phyloP scores from a whole-genome alignment of 768 basidiomycete genomes.

The Crepidotus variabilis region DNA sequence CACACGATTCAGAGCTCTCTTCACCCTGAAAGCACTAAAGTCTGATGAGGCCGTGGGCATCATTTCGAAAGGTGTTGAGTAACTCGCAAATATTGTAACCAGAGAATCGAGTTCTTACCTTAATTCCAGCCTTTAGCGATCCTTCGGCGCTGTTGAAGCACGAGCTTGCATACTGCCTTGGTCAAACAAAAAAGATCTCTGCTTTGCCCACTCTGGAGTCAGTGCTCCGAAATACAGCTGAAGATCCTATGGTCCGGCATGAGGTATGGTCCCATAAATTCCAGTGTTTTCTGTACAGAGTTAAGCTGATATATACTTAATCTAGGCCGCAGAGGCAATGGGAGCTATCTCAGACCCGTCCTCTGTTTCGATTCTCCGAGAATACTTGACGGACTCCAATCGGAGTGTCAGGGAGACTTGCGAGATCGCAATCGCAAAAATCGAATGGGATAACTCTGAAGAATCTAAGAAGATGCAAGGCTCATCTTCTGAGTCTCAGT shows the following conservation, averaged over 20 bases:
- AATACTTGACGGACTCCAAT: constrained; percentile 70
- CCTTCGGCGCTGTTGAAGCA: constrained; percentile 91
- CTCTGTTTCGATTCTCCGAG: constrained; percentile 65
- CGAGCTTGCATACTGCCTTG: constrained; percentile 95
- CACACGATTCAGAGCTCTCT: constrained; percentile 85
- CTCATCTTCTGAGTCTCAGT: constrained; percentile 18
- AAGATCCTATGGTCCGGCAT: constrained; percentile 97
- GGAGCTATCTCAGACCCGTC: constrained; percentile 78
- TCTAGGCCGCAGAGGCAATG: constrained; percentile 95
- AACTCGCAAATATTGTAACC: not conserved
- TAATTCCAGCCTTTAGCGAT: constrained; percentile 69
- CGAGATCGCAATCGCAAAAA: constrained; percentile 94
- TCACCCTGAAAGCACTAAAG: constrained; percentile 85
- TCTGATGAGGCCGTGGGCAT: constrained; percentile 76
- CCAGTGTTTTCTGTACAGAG: not conserved
- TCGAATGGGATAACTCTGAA: constrained; percentile 85
- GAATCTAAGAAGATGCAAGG: constrained; percentile 53
- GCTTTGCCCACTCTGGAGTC: constrained; percentile 79
- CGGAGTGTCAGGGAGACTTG: constrained; percentile 90
- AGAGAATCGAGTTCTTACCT: constrained; percentile 8
- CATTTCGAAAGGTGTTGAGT: constrained; percentile 70
- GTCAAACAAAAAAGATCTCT: constrained; percentile 73
- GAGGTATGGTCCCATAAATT: constrained; percentile 52
- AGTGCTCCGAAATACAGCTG: constrained; percentile 63
- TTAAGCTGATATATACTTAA: not conserved